A percentile compares a stretch with the other conserved stretches of the same genome.
Evolutionary conservation across 805 yeast genomes (phyloP).

Genomic region (Yamadazyma sp.): DNA sequence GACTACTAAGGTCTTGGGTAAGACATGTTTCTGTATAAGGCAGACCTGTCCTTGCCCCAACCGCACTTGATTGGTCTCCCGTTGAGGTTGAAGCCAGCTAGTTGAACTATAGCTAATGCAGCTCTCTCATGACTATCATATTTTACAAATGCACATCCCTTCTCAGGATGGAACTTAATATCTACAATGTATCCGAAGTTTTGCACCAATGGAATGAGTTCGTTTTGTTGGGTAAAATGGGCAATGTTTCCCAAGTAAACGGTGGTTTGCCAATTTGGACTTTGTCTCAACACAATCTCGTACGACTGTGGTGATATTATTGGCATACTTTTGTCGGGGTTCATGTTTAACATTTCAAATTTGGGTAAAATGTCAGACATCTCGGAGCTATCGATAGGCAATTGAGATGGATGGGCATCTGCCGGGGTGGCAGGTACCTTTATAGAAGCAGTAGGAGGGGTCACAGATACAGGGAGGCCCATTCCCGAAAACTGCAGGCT

Average conservation of each 20-base stretch:
- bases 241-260: slow-evolving; percentile 86
- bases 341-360: slow-evolving; percentile 7
- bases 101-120: slow-evolving; percentile 80
- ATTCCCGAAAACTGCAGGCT: background rate
- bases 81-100: slow-evolving; percentile 66
- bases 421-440: no score
- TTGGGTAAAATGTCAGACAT: slow-evolving; percentile 2
- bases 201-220: slow-evolving; percentile 70
- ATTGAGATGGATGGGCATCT: background rate
- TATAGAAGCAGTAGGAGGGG: no score
- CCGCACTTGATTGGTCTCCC: slow-evolving; percentile 81
- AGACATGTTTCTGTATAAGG: slow-evolving; percentile 20
- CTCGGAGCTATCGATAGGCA: background rate
- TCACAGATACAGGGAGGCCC: no score
- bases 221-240: slow-evolving; percentile 70
- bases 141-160: slow-evolving; percentile 86
- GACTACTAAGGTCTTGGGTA: slow-evolving; percentile 1
- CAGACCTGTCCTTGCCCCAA: slow-evolving; percentile 68
- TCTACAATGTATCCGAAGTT: slow-evolving; percentile 82
- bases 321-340: slow-evolving; percentile 1
- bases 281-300: slow-evolving; percentile 70
- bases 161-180: slow-evolving; percentile 75
- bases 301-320: slow-evolving; percentile 43
- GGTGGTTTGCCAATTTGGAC: slow-evolving; percentile 83
- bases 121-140: slow-evolving; percentile 87